Conservation (phyloP, 768 basidiomycete genomes). For the Tulasnella calospora region DNA sequence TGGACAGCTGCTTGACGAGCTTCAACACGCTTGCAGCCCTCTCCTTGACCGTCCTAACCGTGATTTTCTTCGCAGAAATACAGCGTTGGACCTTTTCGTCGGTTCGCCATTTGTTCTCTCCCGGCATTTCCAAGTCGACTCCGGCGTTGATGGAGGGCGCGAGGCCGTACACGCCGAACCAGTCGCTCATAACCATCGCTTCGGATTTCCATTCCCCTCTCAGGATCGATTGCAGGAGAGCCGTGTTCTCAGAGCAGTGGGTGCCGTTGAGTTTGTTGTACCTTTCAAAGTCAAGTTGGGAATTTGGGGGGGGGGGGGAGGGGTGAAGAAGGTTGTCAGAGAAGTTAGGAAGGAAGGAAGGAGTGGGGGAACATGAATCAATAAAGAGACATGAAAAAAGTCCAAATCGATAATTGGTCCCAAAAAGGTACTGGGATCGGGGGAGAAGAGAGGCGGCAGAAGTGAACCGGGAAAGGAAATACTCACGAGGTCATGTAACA, state of each 20-base stretch:
- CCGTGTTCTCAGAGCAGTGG: slow-evolving; percentile 53
- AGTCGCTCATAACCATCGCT: slow-evolving; percentile 59
- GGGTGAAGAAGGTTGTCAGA: no score
- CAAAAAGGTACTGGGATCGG: background rate
- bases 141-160: slow-evolving; percentile 53
- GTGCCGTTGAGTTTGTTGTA: slow-evolving; percentile 45
- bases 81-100: slow-evolving; percentile 13
- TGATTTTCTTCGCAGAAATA: slow-evolving; percentile 44
- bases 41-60: slow-evolving; percentile 29
- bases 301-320: background rate
- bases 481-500: slow-evolving; percentile 64
- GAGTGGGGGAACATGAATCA: background rate
- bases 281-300: slow-evolving; percentile 33
- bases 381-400: background rate
- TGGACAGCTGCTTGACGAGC: slow-evolving; percentile 62
- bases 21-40: slow-evolving; percentile 28
- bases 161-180: slow-evolving; percentile 48
- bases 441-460: background rate
- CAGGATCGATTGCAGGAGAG: slow-evolving; percentile 52
- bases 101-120: slow-evolving; percentile 33
- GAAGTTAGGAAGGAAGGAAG: background rate
- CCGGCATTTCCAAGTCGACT: slow-evolving; percentile 63
- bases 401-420: background rate
- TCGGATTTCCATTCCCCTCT: slow-evolving; percentile 62
- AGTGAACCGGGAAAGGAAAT: background rate